A percentile compares a stretch with the other conserved stretches of the same genome.
Evolutionary conservation across 768 basidiomycete genomes (phyloP).

Genomic region (Kwoniella bestiolae): DNA sequence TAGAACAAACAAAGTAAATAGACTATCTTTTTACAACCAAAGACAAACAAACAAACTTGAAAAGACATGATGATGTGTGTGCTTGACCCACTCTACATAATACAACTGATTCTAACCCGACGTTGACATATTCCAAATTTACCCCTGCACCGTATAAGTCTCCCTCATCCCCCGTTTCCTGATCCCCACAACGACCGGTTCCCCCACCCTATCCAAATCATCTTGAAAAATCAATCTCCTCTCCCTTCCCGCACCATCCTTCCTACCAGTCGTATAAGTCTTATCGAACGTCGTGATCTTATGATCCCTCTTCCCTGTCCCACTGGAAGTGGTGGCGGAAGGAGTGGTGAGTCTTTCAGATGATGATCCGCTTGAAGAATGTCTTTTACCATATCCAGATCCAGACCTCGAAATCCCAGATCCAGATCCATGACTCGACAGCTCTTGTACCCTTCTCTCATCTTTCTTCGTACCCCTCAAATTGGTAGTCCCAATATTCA

Average conservation of each 20-base stretch:
- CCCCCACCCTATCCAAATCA: constrained; percentile 5
- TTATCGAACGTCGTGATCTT: not conserved
- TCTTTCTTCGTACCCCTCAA: constrained; percentile 4
- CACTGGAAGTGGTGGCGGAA: not conserved
- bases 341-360: not conserved
- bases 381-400: not conserved
- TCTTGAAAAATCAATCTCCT: constrained; percentile 8
- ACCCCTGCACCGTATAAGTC: not conserved
- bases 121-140: too few relatives aligned
- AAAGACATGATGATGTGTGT: too few relatives aligned
- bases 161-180: constrained; percentile 18
- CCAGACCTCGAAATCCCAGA: not conserved
- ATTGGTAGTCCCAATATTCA: not conserved
- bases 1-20: too few relatives aligned
- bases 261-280: not conserved
- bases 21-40: too few relatives aligned
- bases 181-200: constrained; percentile 22
- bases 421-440: not conserved
- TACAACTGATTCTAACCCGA: too few relatives aligned
- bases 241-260: not conserved
- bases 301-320: not conserved
- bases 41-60: too few relatives aligned
- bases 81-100: too few relatives aligned
- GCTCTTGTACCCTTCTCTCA: not conserved
- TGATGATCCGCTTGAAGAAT: not conserved